These are phyloP conservation scores for Melaleuca alternifolia DNA, from an alignment of 345 rosid species.

Conservation along the genomic window DNA sequence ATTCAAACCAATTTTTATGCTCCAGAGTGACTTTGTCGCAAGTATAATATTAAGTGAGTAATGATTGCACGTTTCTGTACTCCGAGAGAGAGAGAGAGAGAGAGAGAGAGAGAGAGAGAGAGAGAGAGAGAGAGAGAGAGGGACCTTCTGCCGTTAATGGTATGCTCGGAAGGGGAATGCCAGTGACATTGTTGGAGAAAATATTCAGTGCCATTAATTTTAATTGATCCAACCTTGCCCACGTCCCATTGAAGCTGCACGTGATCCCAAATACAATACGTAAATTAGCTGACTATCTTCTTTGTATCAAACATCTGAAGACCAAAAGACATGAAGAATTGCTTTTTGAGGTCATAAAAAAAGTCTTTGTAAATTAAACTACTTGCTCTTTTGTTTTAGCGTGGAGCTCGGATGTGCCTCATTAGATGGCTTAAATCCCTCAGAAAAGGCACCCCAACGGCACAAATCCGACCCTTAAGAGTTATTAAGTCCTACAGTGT, in stretches of 20 bases:
- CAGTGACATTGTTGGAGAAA: slow-evolving; percentile 62
- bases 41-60: neutral
- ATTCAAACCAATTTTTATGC: neutral
- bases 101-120: neutral
- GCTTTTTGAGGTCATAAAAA: neutral
- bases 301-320: neutral
- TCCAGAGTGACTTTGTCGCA: neutral
- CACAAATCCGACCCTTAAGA: neutral
- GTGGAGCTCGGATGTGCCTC: neutral
- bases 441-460: neutral
- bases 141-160: slow-evolving; percentile 54
- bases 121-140: neutral
- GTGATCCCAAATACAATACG: neutral
- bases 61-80: neutral
- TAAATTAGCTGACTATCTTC: neutral
- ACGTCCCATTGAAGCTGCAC: slow-evolving; percentile 45
- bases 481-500: neutral
- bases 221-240: slow-evolving; percentile 28
- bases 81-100: neutral
- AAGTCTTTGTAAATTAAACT: neutral
- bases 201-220: slow-evolving; percentile 33
- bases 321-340: neutral
- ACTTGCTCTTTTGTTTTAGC: neutral
- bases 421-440: neutral
- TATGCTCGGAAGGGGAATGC: slow-evolving; percentile 82